Base-by-base conservation (phyloP, 2,329 filamentous ascomycete genomes). In the Laburnicola sp. region DNA sequence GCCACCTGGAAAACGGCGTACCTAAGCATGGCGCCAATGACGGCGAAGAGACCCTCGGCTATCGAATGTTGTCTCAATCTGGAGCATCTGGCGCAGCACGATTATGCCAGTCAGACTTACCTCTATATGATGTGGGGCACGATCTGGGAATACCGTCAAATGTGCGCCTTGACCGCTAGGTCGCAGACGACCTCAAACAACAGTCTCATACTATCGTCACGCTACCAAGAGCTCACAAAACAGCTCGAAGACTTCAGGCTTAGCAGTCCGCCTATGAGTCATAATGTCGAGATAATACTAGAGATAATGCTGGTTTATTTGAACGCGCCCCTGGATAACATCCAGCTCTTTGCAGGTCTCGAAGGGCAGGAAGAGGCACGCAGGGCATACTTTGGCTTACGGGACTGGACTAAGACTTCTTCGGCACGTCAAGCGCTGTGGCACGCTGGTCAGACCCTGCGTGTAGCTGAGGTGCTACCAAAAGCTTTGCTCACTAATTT, bases 341-440 rank as follows among this genome's bases (percentile, higher is more conserved):
- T 88, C n/a, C 84, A 88, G 61, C 77, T 86, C 3, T 87, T 88
- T 57, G 82, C 84, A 0, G 86, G 86, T 3, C 84, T 86, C 37
- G 84, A 86, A 57, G 85, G 84, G 23, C 81, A 85, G 54, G 84
- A 86, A 31, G 83, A 87, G 63, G 85, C 86, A 3, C 78, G 82
- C 3, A 73, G 79, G 4, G 78, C 84, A 11, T 85, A 84, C 54
- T 80, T 82, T 0, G 73, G 78, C 0, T 73, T 88, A 6, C 79
- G 82, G 51, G 76, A 82, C 25, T 88, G 85, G 85, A 78, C 77
- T 0, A 75, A 77, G 32, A 84, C 76, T 36, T 61, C 74, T 1
- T 78, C 83, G 21, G 80, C 84, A 5, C 78, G 85, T 26, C 80
- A 82, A 54, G 82, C 85, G 7, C 65, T 88, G 0, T 89, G 83